Base-by-base conservation (phyloP, 208 protist species). In the Leishmania arabica region DNA sequence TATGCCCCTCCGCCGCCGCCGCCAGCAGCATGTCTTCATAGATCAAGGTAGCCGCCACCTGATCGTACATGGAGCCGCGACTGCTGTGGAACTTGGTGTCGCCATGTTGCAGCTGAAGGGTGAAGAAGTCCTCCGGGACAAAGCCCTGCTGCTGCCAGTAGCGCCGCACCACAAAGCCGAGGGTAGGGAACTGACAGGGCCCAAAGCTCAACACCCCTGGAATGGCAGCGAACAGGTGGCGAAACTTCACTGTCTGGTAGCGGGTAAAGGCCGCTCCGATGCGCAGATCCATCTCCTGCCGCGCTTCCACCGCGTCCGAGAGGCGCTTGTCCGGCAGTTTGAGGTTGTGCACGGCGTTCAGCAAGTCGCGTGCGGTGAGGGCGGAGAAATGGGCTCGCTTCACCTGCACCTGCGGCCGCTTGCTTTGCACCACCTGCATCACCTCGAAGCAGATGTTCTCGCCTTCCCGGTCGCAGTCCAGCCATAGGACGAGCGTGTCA, bases 371-470 rank as follows among this genome's bases (percentile, higher is more conserved):
- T 40, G 81, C 81, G 47, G 97, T 99, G 65, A 98, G 88, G 37
- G 94, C 93, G 15, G 93, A 99, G 88, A 99, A 99, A 78, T 94
- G 89, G 1, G 97, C 97, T 2, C 98, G 89, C 70, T 96, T 92
- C 40, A 92, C 84, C 40, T 84, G 58, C 77, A 96, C 82, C 11
- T 83, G 82, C 7, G 79, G 79, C 68, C 93, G 94, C 75, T 86
- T 87, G 1, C 58, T 68, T 64, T 84, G 82, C 34, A 90, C 92
- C 42, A 97, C 88, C 51, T 94, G 78, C 13, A 99, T 84, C 42
- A 99, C 97, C 90, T 99, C 98, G 83, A 99, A 99, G 83, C 96
- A 98, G 80, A 99, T 99, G 88, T 99, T 99, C 86, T 99, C 98
- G 7, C 98, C 98, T 79, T 99, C 98, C 9, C 98, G 88, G 82